Evolutionary conservation across 768 basidiomycete species (phyloP), one percentile per base, ranked within the genome.

Genomic region (Boletus pseudo-olivaceus): DNA sequence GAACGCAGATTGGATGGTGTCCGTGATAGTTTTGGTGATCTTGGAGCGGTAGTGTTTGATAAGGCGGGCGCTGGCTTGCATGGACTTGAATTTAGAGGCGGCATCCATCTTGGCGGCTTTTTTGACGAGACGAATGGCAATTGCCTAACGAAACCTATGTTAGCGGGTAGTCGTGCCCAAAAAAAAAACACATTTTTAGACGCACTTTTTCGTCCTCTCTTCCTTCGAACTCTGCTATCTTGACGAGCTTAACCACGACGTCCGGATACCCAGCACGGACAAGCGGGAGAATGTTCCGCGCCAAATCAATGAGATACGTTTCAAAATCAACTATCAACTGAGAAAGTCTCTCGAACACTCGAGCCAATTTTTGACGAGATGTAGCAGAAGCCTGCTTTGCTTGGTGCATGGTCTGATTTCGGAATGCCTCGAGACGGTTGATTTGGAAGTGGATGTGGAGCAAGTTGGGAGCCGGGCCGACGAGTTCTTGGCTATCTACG

Each of bases 11-110:
- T 82, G 81, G 63, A 96, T 88, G 6, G 92, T 87, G 15, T 88
- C 83, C 1, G 81, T 75, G 67, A 98, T 90, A 23, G 81, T 81
- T 65, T 89, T 91, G 58, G 83, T 79, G 55, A 97, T 82, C 68
- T 93, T 96, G 52, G 90, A 85, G 17, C 95, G 85, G 69, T 98
- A 98, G 70, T 97, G 91, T 72, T 98, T 99, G 68, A 98, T 84
- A 33, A 92, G 78, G 40, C 96, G 86, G 12, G 95, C 91, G 60
- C 93, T 87, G 42, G 94, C 94, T 71, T 92, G 89, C 80, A 95
- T 84, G 14, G 93, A 96, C 66, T 84, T 90, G 75, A 93, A 95
- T 70, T 92, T 94, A 11, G 91, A 87, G 1, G 97, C 92, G 19
- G 93, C 90, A 63, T 96, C 95, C 68, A 90, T 78, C 65, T 92